Evolutionary conservation across 1,284 basidiomycete genomes (phyloP).

Genomic region (Boletus smithii): DNA sequence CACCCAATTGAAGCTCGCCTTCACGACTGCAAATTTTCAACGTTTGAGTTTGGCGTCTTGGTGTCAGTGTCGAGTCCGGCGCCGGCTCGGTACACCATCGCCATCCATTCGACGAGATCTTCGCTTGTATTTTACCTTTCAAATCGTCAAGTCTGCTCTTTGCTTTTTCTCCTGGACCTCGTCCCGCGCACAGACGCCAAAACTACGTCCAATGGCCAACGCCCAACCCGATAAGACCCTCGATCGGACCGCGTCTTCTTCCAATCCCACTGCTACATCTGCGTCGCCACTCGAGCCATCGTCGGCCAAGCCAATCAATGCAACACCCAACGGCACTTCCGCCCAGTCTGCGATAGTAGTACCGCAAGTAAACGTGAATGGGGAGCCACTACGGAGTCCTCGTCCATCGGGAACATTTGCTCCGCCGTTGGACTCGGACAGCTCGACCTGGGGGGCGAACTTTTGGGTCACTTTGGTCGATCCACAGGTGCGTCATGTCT

Average conservation of each 20-base stretch:
- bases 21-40: slow-evolving; percentile 30
- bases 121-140: slow-evolving; percentile 26
- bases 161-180: not conserved
- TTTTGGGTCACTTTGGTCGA: slow-evolving; percentile 85
- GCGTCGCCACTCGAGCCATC: slow-evolving; percentile 8
- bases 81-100: slow-evolving; percentile 10
- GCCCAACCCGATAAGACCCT: slow-evolving; percentile 25
- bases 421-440: slow-evolving; percentile 27
- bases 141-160: no score
- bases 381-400: slow-evolving; percentile 32
- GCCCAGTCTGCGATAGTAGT: slow-evolving; percentile 23
- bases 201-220: slow-evolving; percentile 23
- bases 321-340: slow-evolving; percentile 15
- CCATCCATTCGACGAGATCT: slow-evolving; percentile 8
- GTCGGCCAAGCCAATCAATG: slow-evolving; percentile 5
- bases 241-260: slow-evolving; percentile 21
- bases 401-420: slow-evolving; percentile 27
- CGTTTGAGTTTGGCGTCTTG: slow-evolving; percentile 14
- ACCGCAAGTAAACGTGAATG: slow-evolving; percentile 35
- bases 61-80: slow-evolving; percentile 9
- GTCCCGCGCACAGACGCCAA: no score
- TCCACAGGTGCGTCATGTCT: slow-evolving; percentile 57
- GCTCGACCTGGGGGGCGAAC: slow-evolving; percentile 63
- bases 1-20: slow-evolving; percentile 14
- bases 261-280: slow-evolving; percentile 1